Evolutionary conservation across 1,139 yeast genomes (phyloP), one percentile per base, ranked within the genome.

Genomic region (Taphrina deformans): DNA sequence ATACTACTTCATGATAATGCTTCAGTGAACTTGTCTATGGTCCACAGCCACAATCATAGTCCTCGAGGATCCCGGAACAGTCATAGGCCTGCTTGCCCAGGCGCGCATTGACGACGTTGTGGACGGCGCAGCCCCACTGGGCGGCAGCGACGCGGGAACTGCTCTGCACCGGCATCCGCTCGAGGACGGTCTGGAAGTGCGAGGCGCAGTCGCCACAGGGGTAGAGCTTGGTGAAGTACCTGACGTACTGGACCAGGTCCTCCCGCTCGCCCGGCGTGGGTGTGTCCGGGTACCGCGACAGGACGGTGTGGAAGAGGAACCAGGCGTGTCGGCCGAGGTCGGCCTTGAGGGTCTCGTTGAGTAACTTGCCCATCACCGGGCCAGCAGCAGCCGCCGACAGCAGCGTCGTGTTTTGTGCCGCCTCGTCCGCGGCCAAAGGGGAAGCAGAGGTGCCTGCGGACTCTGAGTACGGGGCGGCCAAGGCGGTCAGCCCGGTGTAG

Each of bases 91-190:
- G 84, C 71, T 93, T 91, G 3, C 79, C 79, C 62, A 93, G 80
- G 61, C 88, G 78, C 67, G 83, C 84, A 75, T 93, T 93, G 40
- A 92, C 97, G 68, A 82, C 77, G 72, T 95, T 93, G 77, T 93
- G 99, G n/a, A 93, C 81, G 72, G 86, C 86, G 75, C 99, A 93
- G 1, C 99, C 99, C 99, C 99, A 93, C 69, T 89, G 78, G 0
- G 97, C 91, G 0, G 99, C 98, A 1, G 85, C 83, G 69, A 86
- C 85, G 66, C 97, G 81, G 23, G 87, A 82, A 7, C 84, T 80
- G 1, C 88, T 82, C 73, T 95, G 99, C 1, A 97, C 97, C 0
- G 99, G 99, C 72, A 80, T 85, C 71, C 87, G 80, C 63, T 78
- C 73, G 67, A 93, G 77, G 70, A 92, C 78, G 71, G 82, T 76